Conservation (phyloP, 2,329 filamentous ascomycete species). For the Coleophoma crateriformis region DNA sequence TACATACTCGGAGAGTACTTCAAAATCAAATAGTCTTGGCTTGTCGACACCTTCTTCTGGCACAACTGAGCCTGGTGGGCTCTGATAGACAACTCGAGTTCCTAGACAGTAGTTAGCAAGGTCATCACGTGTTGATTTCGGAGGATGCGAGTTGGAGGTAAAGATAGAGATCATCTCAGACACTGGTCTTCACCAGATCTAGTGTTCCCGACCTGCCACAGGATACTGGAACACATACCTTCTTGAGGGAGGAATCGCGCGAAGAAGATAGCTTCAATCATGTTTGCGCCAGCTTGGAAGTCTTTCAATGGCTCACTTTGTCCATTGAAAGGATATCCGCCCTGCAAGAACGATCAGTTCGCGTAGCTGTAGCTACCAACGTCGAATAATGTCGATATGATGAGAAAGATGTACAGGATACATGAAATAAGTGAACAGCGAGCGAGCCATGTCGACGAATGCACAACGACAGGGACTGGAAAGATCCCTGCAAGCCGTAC, state of each 20-base stretch:
- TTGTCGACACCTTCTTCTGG: constrained; percentile 38
- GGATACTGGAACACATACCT: constrained; percentile 34
- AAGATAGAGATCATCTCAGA: neutral
- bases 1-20: constrained; percentile 83
- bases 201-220: too few species aligned
- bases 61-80: constrained; percentile 57
- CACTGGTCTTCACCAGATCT: too few species aligned
- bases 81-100: constrained; percentile 58
- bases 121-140: neutral
- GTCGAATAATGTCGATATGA: too few species aligned
- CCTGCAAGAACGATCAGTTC: too few species aligned
- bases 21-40: constrained; percentile 74
- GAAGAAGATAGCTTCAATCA: constrained; percentile 69
- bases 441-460: too few species aligned
- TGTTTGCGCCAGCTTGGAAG: constrained; percentile 24
- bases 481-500: too few species aligned
- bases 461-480: too few species aligned
- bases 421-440: too few species aligned
- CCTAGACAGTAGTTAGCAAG: constrained; percentile 30
- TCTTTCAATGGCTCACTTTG: too few species aligned
- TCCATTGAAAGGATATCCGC: too few species aligned
- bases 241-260: constrained; percentile 62
- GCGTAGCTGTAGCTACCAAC: too few species aligned
- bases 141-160: neutral
- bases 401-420: too few species aligned